Percentiles rank a stretch among this genome's conserved stretches.
phyloP scores from a whole-genome alignment of 495 filamentous ascomycete species.

The Thozetella sp. region DNA sequence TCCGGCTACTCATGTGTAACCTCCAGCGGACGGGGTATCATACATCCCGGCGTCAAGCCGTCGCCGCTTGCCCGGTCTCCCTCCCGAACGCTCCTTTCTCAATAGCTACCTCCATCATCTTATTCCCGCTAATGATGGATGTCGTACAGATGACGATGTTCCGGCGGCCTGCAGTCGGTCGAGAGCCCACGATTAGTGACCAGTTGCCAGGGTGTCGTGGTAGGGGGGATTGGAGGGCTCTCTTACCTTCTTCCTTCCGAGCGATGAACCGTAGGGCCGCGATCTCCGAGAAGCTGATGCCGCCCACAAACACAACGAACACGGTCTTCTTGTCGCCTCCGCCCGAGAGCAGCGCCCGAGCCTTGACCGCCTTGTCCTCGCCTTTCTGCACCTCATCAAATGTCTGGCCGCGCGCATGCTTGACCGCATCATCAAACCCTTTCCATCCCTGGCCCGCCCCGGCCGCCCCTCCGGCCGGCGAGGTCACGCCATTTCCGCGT shows the following conservation, averaged over 20 bases:
- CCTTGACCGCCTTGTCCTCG: slow-evolving; percentile 89
- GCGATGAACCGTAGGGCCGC: slow-evolving; percentile 91
- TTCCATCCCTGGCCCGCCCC: slow-evolving; percentile 81
- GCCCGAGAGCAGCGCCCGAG: slow-evolving; percentile 79
- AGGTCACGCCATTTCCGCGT: slow-evolving; percentile 52
- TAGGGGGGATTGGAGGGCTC: neutral
- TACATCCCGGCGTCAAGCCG: neutral
- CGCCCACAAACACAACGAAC: slow-evolving; percentile 92
- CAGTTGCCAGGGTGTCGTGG: neutral
- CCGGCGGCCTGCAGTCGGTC: slow-evolving; percentile 50
- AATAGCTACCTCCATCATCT: slow-evolving; percentile 86
- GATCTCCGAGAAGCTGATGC: slow-evolving; percentile 94
- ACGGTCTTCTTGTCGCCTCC: slow-evolving; percentile 77
- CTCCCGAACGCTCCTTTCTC: slow-evolving; percentile 70
- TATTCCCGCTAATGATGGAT: slow-evolving; percentile 84
- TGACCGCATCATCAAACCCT: slow-evolving; percentile 86
- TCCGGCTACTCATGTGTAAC: no score
- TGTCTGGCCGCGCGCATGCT: slow-evolving; percentile 80
- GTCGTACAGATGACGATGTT: slow-evolving; percentile 93
- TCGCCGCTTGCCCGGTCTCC: slow-evolving; percentile 18
- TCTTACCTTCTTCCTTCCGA: slow-evolving; percentile 76
- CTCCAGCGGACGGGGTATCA: no score
- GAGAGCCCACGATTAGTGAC: slow-evolving; percentile 11
- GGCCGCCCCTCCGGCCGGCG: slow-evolving; percentile 44
- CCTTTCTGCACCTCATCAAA: slow-evolving; percentile 94